A percentile compares a stretch with the other conserved stretches of the same genome.
Conservation (phyloP, 1,139 yeast genomes). For the Petasospora rhodanensis region DNA sequence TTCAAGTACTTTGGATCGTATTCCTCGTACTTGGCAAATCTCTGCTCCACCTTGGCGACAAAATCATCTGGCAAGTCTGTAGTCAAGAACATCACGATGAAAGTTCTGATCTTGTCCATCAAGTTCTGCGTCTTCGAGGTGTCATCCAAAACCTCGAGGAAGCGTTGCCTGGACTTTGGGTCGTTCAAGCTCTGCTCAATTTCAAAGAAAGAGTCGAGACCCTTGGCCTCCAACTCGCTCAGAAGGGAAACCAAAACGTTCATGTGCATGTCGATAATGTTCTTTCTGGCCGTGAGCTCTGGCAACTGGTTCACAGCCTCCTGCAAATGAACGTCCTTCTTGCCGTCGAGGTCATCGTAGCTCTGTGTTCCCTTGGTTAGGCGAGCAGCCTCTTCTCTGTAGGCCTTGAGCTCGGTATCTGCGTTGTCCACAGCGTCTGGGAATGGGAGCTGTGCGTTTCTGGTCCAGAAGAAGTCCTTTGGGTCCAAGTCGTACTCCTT, state of each 20-base stretch:
- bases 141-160: conserved; percentile 48
- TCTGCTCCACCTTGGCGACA: conserved; percentile 59
- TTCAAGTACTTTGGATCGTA: conserved; percentile 60
- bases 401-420: conserved; percentile 72
- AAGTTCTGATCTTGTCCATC: conserved; percentile 81
- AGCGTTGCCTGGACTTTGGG: conserved; percentile 56
- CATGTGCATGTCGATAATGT: conserved; percentile 94
- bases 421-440: conserved; percentile 98
- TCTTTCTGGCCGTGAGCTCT: conserved; percentile 82
- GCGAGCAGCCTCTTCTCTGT: conserved; percentile 83
- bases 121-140: conserved; percentile 43
- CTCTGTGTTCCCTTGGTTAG: conserved; percentile 64
- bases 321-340: conserved; percentile 65
- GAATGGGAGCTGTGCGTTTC: conserved; percentile 82
- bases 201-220: conserved; percentile 86
- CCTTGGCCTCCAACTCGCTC: conserved; percentile 78
- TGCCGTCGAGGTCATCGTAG: conserved; percentile 70
- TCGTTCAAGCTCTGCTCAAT: conserved; percentile 76
- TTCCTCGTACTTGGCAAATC: conserved; percentile 51
- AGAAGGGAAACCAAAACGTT: conserved; percentile 83
- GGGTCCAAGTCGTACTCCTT: conserved; percentile 86
- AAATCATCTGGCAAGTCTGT: conserved; percentile 60
- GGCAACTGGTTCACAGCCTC: conserved; percentile 92
- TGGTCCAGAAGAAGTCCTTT: conserved; percentile 85
- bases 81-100: conserved; percentile 62